Conservation (phyloP, 805 yeast species). For the Yarrowia deformans region DNA sequence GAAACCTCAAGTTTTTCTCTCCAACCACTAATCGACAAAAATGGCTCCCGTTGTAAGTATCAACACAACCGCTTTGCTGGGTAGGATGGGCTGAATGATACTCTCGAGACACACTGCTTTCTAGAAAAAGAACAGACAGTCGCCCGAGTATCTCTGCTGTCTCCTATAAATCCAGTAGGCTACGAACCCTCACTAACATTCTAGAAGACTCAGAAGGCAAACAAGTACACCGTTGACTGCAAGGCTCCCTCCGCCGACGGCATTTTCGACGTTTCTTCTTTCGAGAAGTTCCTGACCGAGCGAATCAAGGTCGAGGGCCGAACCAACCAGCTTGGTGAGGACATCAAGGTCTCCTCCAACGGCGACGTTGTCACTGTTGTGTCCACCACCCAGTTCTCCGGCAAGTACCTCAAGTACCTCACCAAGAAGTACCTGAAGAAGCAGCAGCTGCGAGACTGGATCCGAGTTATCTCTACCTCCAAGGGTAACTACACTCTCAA, state of each 20-base stretch:
- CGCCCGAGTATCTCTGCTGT: background rate
- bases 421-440: constrained; percentile 97
- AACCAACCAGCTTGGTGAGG: constrained; percentile 96
- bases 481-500: constrained; percentile 76
- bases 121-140: background rate
- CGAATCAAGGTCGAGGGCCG: constrained; percentile 99
- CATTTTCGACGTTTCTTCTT: constrained; percentile 96
- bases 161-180: constrained; percentile 40
- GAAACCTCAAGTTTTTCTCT: background rate
- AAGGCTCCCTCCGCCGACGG: constrained; percentile 83
- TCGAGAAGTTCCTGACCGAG: constrained; percentile 97
- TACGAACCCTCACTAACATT: constrained; percentile 31
- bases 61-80: constrained; percentile 39
- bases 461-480: constrained; percentile 87
- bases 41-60: constrained; percentile 40
- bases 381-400: constrained; percentile 99
- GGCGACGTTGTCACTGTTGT: constrained; percentile 98
- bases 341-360: constrained; percentile 90
- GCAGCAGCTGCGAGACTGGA: constrained; percentile 71
- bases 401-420: constrained; percentile 98
- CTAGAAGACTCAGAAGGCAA: constrained; percentile 39
- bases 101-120: constrained; percentile 3
- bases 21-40: constrained; percentile 27
- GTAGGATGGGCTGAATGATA: constrained; percentile 31
- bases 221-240: constrained; percentile 53